phyloP scores from a whole-genome alignment of 108 stramenopile species.

The Nitzschia palea region DNA sequence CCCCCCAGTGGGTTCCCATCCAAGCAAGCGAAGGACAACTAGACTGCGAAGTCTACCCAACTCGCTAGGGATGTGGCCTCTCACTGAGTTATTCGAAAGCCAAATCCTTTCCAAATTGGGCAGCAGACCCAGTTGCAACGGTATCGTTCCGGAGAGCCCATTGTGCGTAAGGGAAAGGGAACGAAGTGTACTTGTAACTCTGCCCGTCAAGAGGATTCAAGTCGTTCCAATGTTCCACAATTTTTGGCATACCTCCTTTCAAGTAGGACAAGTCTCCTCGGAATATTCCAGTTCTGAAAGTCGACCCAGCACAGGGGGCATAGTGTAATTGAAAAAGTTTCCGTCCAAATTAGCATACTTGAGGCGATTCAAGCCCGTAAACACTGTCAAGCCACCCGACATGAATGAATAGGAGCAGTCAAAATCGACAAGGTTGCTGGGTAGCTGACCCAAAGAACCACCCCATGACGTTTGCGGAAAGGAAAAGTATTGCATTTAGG shows the following conservation, averaged over 20 bases:
- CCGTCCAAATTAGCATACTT: slow-evolving; percentile 17
- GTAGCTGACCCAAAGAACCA: slow-evolving; percentile 8
- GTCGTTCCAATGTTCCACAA: slow-evolving; percentile 27
- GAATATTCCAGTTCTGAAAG: slow-evolving; percentile 24
- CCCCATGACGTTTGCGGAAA: slow-evolving; percentile 24
- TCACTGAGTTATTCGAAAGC: slow-evolving; percentile 49
- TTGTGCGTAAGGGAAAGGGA: slow-evolving; percentile 28
- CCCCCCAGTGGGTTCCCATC: slow-evolving; percentile 40
- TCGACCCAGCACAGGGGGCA: slow-evolving; percentile 16
- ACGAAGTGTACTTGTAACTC: slow-evolving; percentile 11
- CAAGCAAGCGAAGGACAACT: slow-evolving; percentile 37
- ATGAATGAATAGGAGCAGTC: slow-evolving; percentile 30
- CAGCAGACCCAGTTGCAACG: slow-evolving; percentile 35
- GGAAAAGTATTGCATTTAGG: slow-evolving; percentile 7
- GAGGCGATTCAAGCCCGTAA: slow-evolving; percentile 19
- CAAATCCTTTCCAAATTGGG: slow-evolving; percentile 41
- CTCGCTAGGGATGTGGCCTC: slow-evolving; percentile 55
- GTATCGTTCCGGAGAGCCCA: slow-evolving; percentile 26
- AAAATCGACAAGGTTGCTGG: slow-evolving; percentile 25
- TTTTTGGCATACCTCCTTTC: slow-evolving; percentile 19
- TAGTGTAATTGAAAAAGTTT: slow-evolving; percentile 11
- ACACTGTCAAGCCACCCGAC: slow-evolving; percentile 22
- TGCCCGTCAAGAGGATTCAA: slow-evolving; percentile 23
- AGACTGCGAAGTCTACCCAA: slow-evolving; percentile 32
- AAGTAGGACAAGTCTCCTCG: slow-evolving; percentile 34